Conservation (phyloP, 1,284 basidiomycete species). For the Heliocybe sulcata region DNA sequence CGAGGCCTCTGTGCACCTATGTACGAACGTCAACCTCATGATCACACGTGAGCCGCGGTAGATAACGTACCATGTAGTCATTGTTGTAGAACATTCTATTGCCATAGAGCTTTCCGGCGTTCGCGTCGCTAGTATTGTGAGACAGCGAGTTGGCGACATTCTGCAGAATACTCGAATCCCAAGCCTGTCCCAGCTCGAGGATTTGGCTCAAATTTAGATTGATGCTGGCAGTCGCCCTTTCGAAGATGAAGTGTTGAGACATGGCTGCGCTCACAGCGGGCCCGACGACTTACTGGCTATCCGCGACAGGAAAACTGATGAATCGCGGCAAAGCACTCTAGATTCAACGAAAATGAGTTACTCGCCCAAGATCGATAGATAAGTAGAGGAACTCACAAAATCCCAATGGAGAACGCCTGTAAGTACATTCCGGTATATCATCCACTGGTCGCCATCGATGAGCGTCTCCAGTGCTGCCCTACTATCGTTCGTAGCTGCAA, state of each 20-base stretch:
- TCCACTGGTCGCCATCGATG: conserved; percentile 52
- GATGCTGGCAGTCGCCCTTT: conserved; percentile 47
- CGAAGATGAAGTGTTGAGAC: conserved; percentile 3
- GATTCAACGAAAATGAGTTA: conserved; percentile 1
- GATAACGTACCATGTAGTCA: conserved; percentile 53
- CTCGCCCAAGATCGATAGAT: not conserved
- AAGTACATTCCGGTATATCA: conserved; percentile 53
- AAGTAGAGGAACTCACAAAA: conserved; percentile 41
- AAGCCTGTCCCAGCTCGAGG: conserved; percentile 40
- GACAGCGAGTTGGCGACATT: conserved; percentile 33
- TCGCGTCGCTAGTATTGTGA: conserved; percentile 35
- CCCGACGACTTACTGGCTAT: conserved; percentile 39
- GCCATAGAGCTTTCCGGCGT: conserved; percentile 47
- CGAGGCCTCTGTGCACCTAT: conserved; percentile 51
- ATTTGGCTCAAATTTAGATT: conserved; percentile 51
- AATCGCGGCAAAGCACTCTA: conserved; percentile 57
- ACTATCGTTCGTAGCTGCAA: conserved; percentile 31
- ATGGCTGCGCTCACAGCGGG: not conserved
- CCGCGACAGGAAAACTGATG: conserved; percentile 52
- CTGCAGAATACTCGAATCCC: conserved; percentile 37
- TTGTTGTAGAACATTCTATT: conserved; percentile 62
- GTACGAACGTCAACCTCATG: not conserved
- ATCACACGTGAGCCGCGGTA: not conserved
- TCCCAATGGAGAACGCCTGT: conserved; percentile 60
- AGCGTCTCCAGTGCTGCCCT: conserved; percentile 40